Conservation (phyloP, 768 basidiomycete species). For the Coprinopsis cinerea region DNA sequence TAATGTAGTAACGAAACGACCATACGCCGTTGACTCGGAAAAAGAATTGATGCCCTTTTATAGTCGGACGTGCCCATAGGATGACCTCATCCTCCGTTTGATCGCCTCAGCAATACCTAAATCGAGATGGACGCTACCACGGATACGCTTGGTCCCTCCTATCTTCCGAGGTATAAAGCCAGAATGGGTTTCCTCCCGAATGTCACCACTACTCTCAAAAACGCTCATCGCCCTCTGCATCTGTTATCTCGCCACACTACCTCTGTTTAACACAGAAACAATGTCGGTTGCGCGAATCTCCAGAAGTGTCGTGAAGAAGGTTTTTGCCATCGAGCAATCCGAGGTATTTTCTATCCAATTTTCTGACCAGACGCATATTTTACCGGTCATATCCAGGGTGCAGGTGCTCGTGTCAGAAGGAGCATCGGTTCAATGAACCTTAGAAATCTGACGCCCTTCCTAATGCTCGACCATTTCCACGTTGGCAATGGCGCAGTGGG, state of each 20-base stretch:
- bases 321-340: constrained; percentile 67
- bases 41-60: background rate
- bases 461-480: constrained; percentile 85
- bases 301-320: constrained; percentile 69
- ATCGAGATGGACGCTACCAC: too few relatives aligned
- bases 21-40: background rate
- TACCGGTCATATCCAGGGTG: constrained; percentile 45
- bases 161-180: too few relatives aligned
- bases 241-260: background rate
- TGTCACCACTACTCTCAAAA: background rate
- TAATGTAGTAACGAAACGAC: background rate
- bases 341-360: constrained; percentile 48
- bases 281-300: constrained; percentile 38
- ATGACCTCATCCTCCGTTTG: background rate
- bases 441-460: constrained; percentile 83
- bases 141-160: too few relatives aligned
- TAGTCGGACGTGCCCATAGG: background rate
- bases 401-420: constrained; percentile 75
- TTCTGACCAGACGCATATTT: constrained; percentile 4
- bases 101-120: too few relatives aligned
- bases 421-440: constrained; percentile 75
- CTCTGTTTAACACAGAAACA: constrained; percentile 1
- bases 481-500: constrained; percentile 63
- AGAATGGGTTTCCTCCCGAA: background rate
- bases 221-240: background rate